Base-by-base conservation (phyloP, 352 stramenopile species). In the Thalassiosira pacifica region DNA sequence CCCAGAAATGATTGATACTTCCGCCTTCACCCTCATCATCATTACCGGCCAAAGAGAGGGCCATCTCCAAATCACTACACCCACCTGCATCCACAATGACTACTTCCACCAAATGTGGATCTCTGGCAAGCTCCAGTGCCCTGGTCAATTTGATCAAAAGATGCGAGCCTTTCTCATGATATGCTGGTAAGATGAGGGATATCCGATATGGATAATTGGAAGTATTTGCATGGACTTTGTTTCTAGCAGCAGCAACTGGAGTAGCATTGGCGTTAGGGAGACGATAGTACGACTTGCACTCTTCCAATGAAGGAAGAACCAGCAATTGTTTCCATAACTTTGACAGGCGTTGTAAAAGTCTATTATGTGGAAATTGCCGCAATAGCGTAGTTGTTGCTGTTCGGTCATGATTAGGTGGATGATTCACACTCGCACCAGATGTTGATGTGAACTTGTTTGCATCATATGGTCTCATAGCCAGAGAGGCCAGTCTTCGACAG, bases 71-170 rank as follows among this genome's bases (percentile, higher is more conserved):
- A 45, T 92, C 76, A 37, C 9, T 78, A 59, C 88, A 93, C 22
- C 55, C 73, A 27, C 86, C 90, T 48, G 88, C 88, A 80, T 91
- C 74, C 1, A 94, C 90, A 29, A 94, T 60, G 63, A 94, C 72
- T 9, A 94, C 83, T 76, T 94, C 85, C 24, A 94, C 76, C 27
- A 67, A n/a, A 60, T 82, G 26, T 24, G 85, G 86, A 45, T 80
- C 13, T 0, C 13, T n/a, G 37, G 66, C 66, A 66, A 55, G 70
- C 32, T 86, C 40, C 1, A 79, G 57, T 9, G 78, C 76, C 37
- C 78, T 74, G 6, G 6, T 71, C 27, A 90, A 57, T 60, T 86
- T 87, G 10, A 31, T 27, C 34, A 72, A 18, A 29, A 90, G 22
- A 63, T 83, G 64, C 29, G 65, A 75, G 32, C 79, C 74, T 24